Conservation (phyloP, 2,329 filamentous ascomycete species). For the Talaromyces atroroseus region DNA sequence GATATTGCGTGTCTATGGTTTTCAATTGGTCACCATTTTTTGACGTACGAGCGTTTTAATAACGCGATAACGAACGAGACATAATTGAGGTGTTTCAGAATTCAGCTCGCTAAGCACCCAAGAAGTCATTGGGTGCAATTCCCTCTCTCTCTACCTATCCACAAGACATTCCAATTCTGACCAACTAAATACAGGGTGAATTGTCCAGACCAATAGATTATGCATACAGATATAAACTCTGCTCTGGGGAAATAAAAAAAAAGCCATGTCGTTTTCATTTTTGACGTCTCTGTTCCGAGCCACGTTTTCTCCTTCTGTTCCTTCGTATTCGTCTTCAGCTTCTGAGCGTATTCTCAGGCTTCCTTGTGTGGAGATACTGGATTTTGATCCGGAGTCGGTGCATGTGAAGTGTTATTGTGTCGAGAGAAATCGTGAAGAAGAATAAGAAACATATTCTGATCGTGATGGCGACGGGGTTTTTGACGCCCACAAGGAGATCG, state of each 20-base stretch:
- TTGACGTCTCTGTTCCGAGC: neutral
- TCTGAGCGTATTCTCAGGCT: neutral
- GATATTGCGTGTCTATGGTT: neutral
- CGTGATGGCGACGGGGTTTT: neutral
- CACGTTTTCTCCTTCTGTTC: neutral
- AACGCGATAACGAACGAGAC: neutral
- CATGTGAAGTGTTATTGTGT: neutral
- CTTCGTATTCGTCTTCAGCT: neutral
- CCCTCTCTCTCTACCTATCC: neutral
- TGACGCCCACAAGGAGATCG: slow-evolving; percentile 4
- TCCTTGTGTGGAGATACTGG: neutral
- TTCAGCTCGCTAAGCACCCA: neutral
- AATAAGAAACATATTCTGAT: neutral
- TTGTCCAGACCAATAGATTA: neutral
- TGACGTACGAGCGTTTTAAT: neutral
- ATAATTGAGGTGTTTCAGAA: neutral
- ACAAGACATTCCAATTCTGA: neutral
- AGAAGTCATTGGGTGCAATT: neutral
- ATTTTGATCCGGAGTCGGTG: neutral
- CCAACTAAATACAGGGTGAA: neutral
- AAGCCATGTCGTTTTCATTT: neutral
- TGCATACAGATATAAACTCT: neutral
- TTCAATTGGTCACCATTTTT: neutral
- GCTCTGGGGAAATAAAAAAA: neutral
- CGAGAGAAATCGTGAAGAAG: neutral